Conservation (phyloP, 2,329 filamentous ascomycete species). For the Albifimbria verrucaria region DNA sequence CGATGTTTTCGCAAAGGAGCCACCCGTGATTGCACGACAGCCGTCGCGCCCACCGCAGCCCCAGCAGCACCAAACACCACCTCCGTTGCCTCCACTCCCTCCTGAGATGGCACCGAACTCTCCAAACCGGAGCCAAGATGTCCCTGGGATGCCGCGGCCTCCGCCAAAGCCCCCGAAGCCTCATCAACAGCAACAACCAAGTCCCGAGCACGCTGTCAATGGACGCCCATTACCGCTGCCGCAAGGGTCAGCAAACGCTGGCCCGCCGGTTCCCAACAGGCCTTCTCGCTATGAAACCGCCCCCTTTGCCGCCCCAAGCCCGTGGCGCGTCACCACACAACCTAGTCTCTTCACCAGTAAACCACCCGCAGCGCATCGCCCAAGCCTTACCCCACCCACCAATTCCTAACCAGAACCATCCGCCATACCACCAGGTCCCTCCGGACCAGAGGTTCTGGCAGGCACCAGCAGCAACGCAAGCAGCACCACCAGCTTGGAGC, state of each 20-base stretch:
- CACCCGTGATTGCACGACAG: conserved; percentile 77
- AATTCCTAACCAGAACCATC: neutral
- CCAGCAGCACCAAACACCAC: conserved; percentile 43
- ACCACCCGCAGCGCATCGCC: conserved; percentile 11
- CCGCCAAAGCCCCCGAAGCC: conserved; percentile 51
- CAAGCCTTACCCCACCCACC: conserved; percentile 11
- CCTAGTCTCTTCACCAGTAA: conserved; percentile 14
- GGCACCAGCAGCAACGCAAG: neutral
- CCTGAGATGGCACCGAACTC: conserved; percentile 52
- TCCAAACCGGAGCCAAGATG: conserved; percentile 28
- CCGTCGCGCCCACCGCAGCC: conserved; percentile 39
- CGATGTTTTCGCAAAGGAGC: conserved; percentile 91
- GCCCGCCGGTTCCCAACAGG: conserved; percentile 11
- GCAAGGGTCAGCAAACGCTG: conserved; percentile 7
- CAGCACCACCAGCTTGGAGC: neutral
- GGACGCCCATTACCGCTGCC: conserved; percentile 25
- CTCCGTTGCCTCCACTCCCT: conserved; percentile 70
- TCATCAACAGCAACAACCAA: conserved; percentile 20
- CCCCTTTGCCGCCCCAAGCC: conserved; percentile 38
- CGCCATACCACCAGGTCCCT: neutral
- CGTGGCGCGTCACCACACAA: conserved; percentile 8
- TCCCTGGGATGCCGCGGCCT: conserved; percentile 42
- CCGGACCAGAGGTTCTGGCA: neutral
- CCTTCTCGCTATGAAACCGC: conserved; percentile 45
- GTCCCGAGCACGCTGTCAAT: conserved; percentile 5